phyloP scores from a whole-genome alignment of 768 basidiomycete species.

The Cystofilobasidium capitatum region DNA sequence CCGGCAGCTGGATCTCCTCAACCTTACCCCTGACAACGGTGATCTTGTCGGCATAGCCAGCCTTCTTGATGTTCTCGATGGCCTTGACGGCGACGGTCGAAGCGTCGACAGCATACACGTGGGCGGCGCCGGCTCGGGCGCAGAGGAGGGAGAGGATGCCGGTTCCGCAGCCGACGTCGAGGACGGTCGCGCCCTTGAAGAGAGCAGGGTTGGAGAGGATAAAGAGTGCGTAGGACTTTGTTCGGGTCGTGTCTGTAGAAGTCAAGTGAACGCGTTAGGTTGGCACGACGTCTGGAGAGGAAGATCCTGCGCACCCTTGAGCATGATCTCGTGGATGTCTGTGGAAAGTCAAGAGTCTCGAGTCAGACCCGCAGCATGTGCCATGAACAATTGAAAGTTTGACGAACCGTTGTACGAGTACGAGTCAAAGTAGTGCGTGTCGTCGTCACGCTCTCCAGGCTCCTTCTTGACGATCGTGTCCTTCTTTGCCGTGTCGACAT shows the following conservation, averaged over 20 bases:
- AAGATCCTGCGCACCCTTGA: conserved; percentile 44
- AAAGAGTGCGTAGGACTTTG: conserved; percentile 83
- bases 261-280: not conserved
- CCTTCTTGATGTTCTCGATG: conserved; percentile 63
- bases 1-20: conserved; percentile 71
- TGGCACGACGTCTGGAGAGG: not conserved
- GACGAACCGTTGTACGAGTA: conserved; percentile 74
- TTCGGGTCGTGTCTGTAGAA: conserved; percentile 66
- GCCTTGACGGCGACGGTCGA: conserved; percentile 72
- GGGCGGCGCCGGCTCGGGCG: conserved; percentile 76
- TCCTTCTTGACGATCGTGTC: conserved; percentile 28
- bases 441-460: conserved; percentile 79
- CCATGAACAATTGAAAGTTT: not conserved
- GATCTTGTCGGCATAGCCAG: conserved; percentile 60
- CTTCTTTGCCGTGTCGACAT: conserved; percentile 38
- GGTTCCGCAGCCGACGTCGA: conserved; percentile 94
- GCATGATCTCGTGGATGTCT: conserved; percentile 96
- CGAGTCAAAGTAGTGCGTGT: conserved; percentile 85
- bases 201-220: conserved; percentile 70
- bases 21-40: conserved; percentile 84
- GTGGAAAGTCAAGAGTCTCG: conserved; percentile 7
- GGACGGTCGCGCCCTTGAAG: conserved; percentile 74
- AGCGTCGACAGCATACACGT: conserved; percentile 85
- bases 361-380: not conserved
- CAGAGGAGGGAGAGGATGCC: conserved; percentile 86